These are phyloP conservation scores for Ceratocystis destructans DNA, from an alignment of 2,329 filamentous ascomycete genomes.

Conservation along the genomic window DNA sequence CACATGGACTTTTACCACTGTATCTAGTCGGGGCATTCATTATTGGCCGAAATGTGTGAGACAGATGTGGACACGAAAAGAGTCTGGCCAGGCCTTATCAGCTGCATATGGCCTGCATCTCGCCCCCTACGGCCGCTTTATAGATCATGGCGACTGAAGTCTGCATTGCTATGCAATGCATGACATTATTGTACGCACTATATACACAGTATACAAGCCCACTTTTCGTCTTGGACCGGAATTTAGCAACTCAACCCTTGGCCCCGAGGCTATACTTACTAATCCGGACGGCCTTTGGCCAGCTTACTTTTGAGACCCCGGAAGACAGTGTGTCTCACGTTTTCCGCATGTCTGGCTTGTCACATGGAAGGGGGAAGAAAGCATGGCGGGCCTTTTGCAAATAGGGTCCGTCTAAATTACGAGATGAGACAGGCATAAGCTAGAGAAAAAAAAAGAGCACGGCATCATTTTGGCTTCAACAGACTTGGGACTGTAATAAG, in stretches of 20 bases:
- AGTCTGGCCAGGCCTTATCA: background rate
- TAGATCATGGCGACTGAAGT: background rate
- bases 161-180: background rate
- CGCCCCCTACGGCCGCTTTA: background rate
- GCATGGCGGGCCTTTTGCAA: background rate
- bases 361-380: background rate
- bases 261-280: too few species aligned
- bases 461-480: background rate
- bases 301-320: background rate
- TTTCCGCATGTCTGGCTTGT: background rate
- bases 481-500: too few species aligned
- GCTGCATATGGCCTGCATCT: background rate
- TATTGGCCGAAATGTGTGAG: background rate
- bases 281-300: too few species aligned
- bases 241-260: too few species aligned
- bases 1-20: background rate
- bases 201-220: background rate
- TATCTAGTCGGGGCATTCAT: background rate
- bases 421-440: background rate
- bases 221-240: background rate
- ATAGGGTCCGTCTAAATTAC: background rate
- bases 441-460: background rate
- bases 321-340: background rate
- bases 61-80: background rate
- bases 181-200: background rate